phyloP scores from a whole-genome alignment of 495 filamentous ascomycete genomes.

The Penicillium paradoxum region DNA sequence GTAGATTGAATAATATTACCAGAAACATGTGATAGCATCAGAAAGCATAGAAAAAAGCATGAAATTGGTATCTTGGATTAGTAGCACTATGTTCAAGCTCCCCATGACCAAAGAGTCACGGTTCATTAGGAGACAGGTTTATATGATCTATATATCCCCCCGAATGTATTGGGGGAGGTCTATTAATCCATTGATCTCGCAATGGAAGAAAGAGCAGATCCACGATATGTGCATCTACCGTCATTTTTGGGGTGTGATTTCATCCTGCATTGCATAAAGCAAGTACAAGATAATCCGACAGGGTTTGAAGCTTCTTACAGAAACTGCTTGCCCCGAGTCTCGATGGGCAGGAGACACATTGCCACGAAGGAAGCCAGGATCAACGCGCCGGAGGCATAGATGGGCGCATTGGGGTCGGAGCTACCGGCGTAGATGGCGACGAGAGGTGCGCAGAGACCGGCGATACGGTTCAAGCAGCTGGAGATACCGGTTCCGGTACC shows the following conservation, averaged over 20 bases:
- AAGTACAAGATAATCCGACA: background rate
- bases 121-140: background rate
- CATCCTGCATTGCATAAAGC: too few relatives aligned
- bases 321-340: slow-evolving; percentile 48
- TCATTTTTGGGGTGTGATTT: background rate
- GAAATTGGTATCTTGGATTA: slow-evolving; percentile 1
- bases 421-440: slow-evolving; percentile 48
- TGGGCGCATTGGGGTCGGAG: slow-evolving; percentile 42
- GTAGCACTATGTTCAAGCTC: background rate
- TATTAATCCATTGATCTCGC: background rate
- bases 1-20: too few relatives aligned
- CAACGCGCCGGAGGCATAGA: slow-evolving; percentile 49
- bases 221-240: background rate
- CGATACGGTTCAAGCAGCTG: slow-evolving; percentile 52
- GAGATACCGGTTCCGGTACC: slow-evolving; percentile 56
- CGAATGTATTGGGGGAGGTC: background rate
- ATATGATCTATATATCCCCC: background rate
- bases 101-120: background rate
- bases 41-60: background rate
- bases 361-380: slow-evolving; percentile 49
- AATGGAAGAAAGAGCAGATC: background rate
- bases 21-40: too few relatives aligned
- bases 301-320: slow-evolving; percentile 24
- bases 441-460: slow-evolving; percentile 54
- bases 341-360: slow-evolving; percentile 50